phyloP scores from a whole-genome alignment of 164 flowering plant species.

The Sextonia rubra region DNA sequence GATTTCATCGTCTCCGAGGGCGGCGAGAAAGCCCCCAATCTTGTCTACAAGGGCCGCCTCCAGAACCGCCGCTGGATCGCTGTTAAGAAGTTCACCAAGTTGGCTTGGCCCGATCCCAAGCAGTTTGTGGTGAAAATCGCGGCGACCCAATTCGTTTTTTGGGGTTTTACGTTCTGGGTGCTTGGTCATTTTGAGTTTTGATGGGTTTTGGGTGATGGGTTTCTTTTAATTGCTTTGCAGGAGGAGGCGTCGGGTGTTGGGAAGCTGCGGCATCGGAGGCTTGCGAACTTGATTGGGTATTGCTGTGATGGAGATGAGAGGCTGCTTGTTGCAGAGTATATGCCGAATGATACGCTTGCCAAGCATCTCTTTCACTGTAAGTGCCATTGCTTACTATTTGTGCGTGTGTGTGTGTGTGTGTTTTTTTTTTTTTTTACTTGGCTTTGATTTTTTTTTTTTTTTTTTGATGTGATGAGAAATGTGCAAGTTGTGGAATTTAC shows the following conservation, averaged over 20 bases:
- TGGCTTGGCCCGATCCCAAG: constrained; percentile 92
- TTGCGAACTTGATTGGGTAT: constrained; percentile 94
- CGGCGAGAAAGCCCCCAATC: constrained; percentile 84
- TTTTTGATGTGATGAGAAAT: background rate
- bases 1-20: constrained; percentile 81
- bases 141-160: background rate
- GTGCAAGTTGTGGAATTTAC: too few species aligned
- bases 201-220: background rate
- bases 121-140: constrained; percentile 45
- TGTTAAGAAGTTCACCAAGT: constrained; percentile 70
- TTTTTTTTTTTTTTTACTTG: background rate
- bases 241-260: constrained; percentile 95
- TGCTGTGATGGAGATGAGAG: constrained; percentile 98
- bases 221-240: constrained; percentile 27
- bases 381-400: constrained; percentile 10
- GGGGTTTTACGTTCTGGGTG: background rate
- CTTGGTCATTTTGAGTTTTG: background rate
- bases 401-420: too few species aligned
- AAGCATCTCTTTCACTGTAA: constrained; percentile 97
- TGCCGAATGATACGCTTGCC: constrained; percentile 95
- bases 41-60: constrained; percentile 80
- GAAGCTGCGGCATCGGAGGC: constrained; percentile 66
- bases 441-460: background rate
- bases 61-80: constrained; percentile 73
- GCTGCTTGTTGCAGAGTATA: constrained; percentile 89